A percentile compares a stretch with the other conserved stretches of the same genome.
Conservation (phyloP, 2,329 filamentous ascomycete genomes). For the Ophidiomyces ophidiicola region DNA sequence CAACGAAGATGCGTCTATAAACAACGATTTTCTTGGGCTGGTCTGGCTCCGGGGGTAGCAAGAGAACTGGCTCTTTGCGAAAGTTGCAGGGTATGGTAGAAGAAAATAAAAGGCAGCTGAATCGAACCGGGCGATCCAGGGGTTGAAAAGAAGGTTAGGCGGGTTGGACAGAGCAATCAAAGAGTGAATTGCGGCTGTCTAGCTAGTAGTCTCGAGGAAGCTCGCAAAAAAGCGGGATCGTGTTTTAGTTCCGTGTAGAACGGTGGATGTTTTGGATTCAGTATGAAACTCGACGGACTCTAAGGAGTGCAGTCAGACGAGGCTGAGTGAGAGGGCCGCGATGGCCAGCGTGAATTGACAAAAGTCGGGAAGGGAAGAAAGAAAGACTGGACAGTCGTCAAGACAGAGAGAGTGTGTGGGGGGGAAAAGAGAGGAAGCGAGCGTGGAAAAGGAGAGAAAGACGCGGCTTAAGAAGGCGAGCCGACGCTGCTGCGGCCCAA, state of each 20-base stretch:
- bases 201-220: neutral
- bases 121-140: constrained; percentile 13
- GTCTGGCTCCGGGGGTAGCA: neutral
- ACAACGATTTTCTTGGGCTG: neutral
- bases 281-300: constrained; percentile 9
- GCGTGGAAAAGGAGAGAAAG: neutral
- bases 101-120: neutral
- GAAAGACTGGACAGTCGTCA: constrained; percentile 11
- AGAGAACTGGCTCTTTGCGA: constrained; percentile 10
- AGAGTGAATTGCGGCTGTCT: constrained; percentile 7
- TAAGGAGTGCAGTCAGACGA: constrained; percentile 13
- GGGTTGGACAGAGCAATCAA: constrained; percentile 6
- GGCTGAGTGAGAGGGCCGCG: constrained; percentile 3
- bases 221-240: neutral
- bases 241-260: neutral
- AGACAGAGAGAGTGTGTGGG: constrained; percentile 1
- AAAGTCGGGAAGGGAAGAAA: constrained; percentile 3
- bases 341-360: constrained; percentile 7
- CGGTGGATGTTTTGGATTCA: constrained; percentile 5
- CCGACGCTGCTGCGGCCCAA: neutral
- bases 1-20: neutral
- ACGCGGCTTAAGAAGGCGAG: neutral
- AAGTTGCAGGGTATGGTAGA: constrained; percentile 3
- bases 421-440: neutral
- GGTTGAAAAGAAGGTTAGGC: neutral